phyloP scores from a whole-genome alignment of 805 yeast species.

The Wickerhamiella siamensis region DNA sequence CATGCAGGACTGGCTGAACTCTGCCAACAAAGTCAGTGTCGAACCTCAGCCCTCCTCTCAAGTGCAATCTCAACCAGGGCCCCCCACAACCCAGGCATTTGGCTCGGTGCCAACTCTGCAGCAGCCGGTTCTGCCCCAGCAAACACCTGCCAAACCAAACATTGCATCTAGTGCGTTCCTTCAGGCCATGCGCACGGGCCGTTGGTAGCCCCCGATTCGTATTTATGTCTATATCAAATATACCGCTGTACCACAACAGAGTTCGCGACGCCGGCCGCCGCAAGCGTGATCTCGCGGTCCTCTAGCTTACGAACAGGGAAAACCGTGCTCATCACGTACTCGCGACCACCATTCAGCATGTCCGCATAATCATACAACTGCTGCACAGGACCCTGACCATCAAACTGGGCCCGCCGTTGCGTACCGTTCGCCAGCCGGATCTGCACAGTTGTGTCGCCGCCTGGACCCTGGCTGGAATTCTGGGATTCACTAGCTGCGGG shows the following conservation, averaged over 20 bases:
- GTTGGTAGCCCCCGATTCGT: constrained; percentile 3
- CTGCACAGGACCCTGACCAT: constrained; percentile 49
- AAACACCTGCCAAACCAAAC: constrained; percentile 1
- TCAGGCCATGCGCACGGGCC: constrained; percentile 8
- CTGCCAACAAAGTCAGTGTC: constrained; percentile 5
- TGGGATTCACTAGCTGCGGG: neutral
- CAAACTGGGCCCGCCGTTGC: constrained; percentile 43
- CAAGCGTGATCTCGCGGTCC: constrained; percentile 41
- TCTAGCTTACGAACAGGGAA: constrained; percentile 69
- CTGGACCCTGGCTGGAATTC: constrained; percentile 11
- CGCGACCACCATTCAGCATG: constrained; percentile 26
- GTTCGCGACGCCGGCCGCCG: constrained; percentile 62
- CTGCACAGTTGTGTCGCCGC: constrained; percentile 65
- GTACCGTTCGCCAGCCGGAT: constrained; percentile 69
- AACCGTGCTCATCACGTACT: constrained; percentile 57
- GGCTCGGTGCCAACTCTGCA: neutral
- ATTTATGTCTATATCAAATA: constrained; percentile 1
- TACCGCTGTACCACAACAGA: constrained; percentile 61
- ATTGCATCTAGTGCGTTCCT: constrained; percentile 9
- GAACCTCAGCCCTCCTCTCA: neutral
- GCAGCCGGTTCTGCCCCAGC: neutral
- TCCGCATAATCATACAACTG: constrained; percentile 56
- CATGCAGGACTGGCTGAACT: constrained; percentile 21
- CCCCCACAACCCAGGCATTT: too few species aligned
- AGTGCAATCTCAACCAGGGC: too few species aligned